Base-by-base conservation (phyloP, 108 stramenopile genomes). In the Skeletonema costatum region DNA sequence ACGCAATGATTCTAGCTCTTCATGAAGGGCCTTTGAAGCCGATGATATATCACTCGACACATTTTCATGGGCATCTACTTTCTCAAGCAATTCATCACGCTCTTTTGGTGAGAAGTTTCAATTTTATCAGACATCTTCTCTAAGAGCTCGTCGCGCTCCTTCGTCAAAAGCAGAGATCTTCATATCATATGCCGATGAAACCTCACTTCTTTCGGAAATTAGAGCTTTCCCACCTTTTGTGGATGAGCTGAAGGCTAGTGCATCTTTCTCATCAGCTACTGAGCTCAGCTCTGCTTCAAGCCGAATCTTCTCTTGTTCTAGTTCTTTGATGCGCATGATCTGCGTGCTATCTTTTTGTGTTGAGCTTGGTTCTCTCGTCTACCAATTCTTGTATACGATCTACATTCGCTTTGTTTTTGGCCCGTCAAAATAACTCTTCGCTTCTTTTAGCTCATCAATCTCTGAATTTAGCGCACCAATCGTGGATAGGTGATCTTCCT, bases 381-480 rank as follows among this genome's bases (percentile, higher is more conserved):
- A 7, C 53, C 25, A 56, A 56, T 56, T 56, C 53, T 29, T 8
- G 16, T 8, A 56, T 29, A 10, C 53, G 53, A 56, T n/a, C 53
- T 29, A 10, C 53, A 25, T 25, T 25, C 53, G 29, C 53, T 56
- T 9, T n/a, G 25, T 29, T 25, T 56, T 56, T 7, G 53, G n/a
- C n/a, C 19, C 19, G 0, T 56, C 7, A 8, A 56, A 56, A 9
- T 56, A 8, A 29, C 7, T 25, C 9, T 56, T 25, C 25, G 53
- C 53, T 25, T 66, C 25, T 9, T 41, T 66, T 1, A 30, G 65
- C 17, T 62, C 41, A 60, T 68, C 66, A 21, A 73, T 60, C 72
- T 73, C 71, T 62, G 59, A 30, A 39, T 30, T 60, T 6, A 73
- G 71, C 9, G 60, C 62, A 35, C 12, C 13, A n/a, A 79, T 56